Evolutionary conservation across 192 early-diverging fungal genomes (phyloP).

Genomic region (Helicostylum pulchrum): DNA sequence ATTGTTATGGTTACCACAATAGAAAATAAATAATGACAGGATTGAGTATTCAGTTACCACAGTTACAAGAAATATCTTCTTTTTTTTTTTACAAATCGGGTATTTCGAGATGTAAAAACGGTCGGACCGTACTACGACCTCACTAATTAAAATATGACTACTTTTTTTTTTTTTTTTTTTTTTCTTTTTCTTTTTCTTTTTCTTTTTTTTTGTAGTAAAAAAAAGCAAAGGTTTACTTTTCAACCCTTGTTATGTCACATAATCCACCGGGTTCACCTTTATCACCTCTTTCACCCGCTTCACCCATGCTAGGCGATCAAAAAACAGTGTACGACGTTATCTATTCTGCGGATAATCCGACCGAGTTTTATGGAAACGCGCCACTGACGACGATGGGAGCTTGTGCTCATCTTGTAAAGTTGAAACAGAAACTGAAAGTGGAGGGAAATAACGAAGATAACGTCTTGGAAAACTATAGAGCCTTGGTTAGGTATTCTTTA

Average conservation of each 20-base stretch:
- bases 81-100: too few species aligned
- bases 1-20: too few species aligned
- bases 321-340: slow-evolving; percentile 30
- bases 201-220: not conserved
- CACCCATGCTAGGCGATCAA: not conserved
- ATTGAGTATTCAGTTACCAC: too few species aligned
- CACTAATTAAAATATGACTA: not conserved
- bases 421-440: slow-evolving; percentile 10
- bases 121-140: too few species aligned
- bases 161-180: slow-evolving; percentile 2
- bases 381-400: slow-evolving; percentile 11
- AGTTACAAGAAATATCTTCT: too few species aligned
- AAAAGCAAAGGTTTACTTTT: not conserved
- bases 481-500: slow-evolving; percentile 22
- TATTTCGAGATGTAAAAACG: too few species aligned
- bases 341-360: slow-evolving; percentile 21
- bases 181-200: slow-evolving; percentile 6
- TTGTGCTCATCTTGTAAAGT: slow-evolving; percentile 21
- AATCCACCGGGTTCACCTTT: not conserved
- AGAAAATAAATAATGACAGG: too few species aligned
- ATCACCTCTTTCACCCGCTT: not conserved
- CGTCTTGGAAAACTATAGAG: slow-evolving; percentile 16
- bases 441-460: not conserved
- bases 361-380: slow-evolving; percentile 15
- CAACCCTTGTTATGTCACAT: not conserved